Evolutionary conservation across 176 grass and related monocot species (phyloP).

Genomic region (Typha latifolia): DNA sequence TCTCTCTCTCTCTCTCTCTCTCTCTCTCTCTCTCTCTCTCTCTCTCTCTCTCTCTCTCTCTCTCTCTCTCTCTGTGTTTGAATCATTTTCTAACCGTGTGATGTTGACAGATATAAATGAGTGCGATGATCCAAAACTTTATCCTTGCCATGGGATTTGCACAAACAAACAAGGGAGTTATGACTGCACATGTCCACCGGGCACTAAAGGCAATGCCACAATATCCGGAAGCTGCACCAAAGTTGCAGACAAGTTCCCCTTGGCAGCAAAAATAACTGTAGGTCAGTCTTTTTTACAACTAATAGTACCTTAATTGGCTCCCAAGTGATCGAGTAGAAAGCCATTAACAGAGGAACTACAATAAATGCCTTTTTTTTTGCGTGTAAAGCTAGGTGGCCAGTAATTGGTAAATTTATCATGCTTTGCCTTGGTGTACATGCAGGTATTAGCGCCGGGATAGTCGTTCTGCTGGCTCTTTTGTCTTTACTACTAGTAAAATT

Average conservation of each 20-base stretch:
- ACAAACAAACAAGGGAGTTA: constrained; percentile 20
- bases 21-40: too few species aligned
- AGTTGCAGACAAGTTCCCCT: not conserved
- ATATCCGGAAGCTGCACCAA: not conserved
- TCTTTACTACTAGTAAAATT: constrained; percentile 23
- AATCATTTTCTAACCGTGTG: too few species aligned
- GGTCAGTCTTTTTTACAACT: not conserved
- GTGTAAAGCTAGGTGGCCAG: not conserved
- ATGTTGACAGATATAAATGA: constrained; percentile 4
- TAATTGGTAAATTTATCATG: not conserved
- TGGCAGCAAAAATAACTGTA: not conserved
- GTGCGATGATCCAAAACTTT: not conserved
- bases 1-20: not conserved
- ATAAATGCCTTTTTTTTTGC: too few species aligned
- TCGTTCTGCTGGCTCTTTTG: constrained; percentile 9
- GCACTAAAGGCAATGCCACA: constrained; percentile 13
- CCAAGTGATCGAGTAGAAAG: too few species aligned
- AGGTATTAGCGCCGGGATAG: constrained; percentile 1
- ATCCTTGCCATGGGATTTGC: not conserved
- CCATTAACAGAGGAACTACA: too few species aligned
- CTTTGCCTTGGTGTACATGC: not conserved
- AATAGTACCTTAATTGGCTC: too few species aligned
- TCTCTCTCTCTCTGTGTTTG: too few species aligned
- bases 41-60: too few species aligned
- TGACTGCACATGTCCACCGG: constrained; percentile 22